phyloP scores from a whole-genome alignment of 2,329 filamentous ascomycete species.

The Pseudocercospora fijiensis region DNA sequence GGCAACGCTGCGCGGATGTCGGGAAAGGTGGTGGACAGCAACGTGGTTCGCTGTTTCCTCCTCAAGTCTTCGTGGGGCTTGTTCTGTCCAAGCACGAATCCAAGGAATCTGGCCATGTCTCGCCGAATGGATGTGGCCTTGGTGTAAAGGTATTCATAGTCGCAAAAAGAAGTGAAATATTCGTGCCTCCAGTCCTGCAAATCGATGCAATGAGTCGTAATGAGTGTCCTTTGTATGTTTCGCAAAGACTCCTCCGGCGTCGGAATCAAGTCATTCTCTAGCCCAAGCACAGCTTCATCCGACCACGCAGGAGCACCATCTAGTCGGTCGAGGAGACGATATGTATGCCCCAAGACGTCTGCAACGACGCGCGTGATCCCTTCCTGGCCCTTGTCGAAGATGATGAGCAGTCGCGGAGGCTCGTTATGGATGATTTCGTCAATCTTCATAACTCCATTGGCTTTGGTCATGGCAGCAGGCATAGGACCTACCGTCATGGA shows the following conservation, averaged over 20 bases:
- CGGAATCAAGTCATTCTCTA: conserved; percentile 59
- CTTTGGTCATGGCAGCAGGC: conserved; percentile 27
- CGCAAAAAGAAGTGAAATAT: conserved; percentile 64
- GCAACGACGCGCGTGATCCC: conserved; percentile 72
- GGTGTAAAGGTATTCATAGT: conserved; percentile 86
- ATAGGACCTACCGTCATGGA: conserved; percentile 19
- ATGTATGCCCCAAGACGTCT: conserved; percentile 74
- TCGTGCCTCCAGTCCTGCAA: conserved; percentile 60
- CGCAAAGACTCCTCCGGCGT: conserved; percentile 60
- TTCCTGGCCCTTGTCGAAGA: conserved; percentile 71
- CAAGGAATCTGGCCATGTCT: conserved; percentile 75
- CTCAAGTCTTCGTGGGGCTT: conserved; percentile 74
- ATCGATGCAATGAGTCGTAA: conserved; percentile 75
- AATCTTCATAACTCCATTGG: conserved; percentile 35
- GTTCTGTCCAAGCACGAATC: conserved; percentile 75
- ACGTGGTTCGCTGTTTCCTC: conserved; percentile 74
- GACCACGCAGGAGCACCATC: conserved; percentile 56
- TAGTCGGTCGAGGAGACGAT: conserved; percentile 59
- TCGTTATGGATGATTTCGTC: conserved; percentile 37
- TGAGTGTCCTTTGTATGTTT: conserved; percentile 61
- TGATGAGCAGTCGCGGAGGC: conserved; percentile 50
- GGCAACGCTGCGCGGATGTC: conserved; percentile 79
- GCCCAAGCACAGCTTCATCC: conserved; percentile 66
- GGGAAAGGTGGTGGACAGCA: conserved; percentile 85
- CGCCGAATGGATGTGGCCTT: conserved; percentile 68